phyloP scores from a whole-genome alignment of 768 basidiomycete genomes.

The Lactarius akahatsu region DNA sequence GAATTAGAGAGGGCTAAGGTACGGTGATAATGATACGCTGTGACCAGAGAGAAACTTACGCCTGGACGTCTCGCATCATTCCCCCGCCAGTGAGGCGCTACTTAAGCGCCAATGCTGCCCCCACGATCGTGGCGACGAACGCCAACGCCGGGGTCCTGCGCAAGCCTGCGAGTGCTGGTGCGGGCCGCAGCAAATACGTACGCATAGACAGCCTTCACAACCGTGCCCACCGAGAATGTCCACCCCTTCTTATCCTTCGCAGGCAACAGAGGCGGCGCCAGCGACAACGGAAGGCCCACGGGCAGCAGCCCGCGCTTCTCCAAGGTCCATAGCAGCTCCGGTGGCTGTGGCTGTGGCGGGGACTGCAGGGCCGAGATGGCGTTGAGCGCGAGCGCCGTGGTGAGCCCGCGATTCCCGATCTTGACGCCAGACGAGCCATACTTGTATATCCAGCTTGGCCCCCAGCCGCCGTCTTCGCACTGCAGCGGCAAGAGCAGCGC shows the following conservation, averaged over 20 bases:
- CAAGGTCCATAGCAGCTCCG: too few relatives aligned
- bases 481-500: constrained; percentile 47
- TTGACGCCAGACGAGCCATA: constrained; percentile 48
- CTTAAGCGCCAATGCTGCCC: background rate
- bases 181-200: constrained; percentile 9
- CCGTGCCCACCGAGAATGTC: background rate
- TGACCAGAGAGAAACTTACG: background rate
- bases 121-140: background rate
- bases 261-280: background rate
- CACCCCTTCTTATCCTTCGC: background rate
- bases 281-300: background rate
- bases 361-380: constrained; percentile 42
- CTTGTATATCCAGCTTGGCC: constrained; percentile 55
- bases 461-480: constrained; percentile 56
- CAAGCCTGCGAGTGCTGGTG: background rate
- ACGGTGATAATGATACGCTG: background rate
- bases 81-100: background rate
- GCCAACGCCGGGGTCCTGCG: background rate
- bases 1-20: background rate
- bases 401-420: constrained; percentile 55
- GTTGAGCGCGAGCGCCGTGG: constrained; percentile 53
- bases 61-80: background rate
- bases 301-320: too few relatives aligned
- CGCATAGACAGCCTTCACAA: constrained; percentile 10
- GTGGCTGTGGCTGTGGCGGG: background rate